Conservation (phyloP, 768 basidiomycete genomes). For the Hirschioporus abietinus region DNA sequence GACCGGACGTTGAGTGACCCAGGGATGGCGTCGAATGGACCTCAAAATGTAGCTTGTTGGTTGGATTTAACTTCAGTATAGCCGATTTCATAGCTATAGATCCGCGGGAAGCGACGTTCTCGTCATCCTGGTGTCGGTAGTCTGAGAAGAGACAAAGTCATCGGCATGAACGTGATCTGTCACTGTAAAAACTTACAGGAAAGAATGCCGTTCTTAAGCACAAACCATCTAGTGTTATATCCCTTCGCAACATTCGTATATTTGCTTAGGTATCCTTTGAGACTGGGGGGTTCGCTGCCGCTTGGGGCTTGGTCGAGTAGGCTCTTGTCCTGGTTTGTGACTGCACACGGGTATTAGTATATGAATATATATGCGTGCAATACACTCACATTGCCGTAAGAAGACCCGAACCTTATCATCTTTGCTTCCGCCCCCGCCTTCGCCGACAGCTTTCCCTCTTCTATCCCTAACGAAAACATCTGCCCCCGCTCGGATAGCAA, state of each 20-base stretch:
- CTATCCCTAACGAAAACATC: slow-evolving; percentile 85
- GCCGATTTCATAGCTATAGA: slow-evolving; percentile 86
- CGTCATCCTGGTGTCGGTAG: slow-evolving; percentile 88
- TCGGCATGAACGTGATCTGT: neutral
- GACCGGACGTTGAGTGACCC: slow-evolving; percentile 32
- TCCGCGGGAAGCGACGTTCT: slow-evolving; percentile 77
- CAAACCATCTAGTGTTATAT: slow-evolving; percentile 89
- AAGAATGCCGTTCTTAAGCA: slow-evolving; percentile 78
- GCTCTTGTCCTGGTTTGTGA: slow-evolving; percentile 75
- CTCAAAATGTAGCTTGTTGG: slow-evolving; percentile 75
- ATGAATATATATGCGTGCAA: neutral
- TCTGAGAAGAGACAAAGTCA: slow-evolving; percentile 31
- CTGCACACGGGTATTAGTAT: slow-evolving; percentile 28
- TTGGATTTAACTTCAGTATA: slow-evolving; percentile 44
- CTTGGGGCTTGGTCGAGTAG: slow-evolving; percentile 46
- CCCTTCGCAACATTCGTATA: slow-evolving; percentile 91
- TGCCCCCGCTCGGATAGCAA: slow-evolving; percentile 80
- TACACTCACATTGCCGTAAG: slow-evolving; percentile 69
- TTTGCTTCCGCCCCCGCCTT: slow-evolving; percentile 61
- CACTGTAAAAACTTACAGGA: slow-evolving; percentile 52
- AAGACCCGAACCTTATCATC: slow-evolving; percentile 82
- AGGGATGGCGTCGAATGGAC: slow-evolving; percentile 58
- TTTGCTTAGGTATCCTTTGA: slow-evolving; percentile 83
- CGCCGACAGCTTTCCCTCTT: slow-evolving; percentile 50
- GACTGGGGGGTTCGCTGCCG: slow-evolving; percentile 46